Evolutionary conservation across 2,329 filamentous ascomycete genomes (phyloP).

Genomic region (Fonsecaea nubica): DNA sequence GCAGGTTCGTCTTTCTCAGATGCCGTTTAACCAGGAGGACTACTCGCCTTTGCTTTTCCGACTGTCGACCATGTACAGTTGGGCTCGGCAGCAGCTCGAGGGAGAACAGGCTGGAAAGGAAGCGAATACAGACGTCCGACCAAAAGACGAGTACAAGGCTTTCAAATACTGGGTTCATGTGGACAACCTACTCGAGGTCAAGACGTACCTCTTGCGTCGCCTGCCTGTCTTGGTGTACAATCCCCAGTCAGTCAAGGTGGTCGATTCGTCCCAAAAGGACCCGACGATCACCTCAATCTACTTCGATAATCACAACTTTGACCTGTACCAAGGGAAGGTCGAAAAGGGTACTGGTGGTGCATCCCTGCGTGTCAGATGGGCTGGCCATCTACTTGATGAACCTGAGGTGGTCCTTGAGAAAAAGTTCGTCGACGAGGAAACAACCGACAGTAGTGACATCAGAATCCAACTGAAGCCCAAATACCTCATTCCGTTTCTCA

Average conservation of each 20-base stretch:
- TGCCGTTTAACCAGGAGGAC: slow-evolving; percentile 94
- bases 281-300: slow-evolving; percentile 95
- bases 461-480: slow-evolving; percentile 91
- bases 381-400: slow-evolving; percentile 77
- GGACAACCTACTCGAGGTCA: slow-evolving; percentile 95
- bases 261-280: slow-evolving; percentile 77
- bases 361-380: slow-evolving; percentile 89
- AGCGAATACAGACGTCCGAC: slow-evolving; percentile 52
- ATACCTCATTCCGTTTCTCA: slow-evolving; percentile 85
- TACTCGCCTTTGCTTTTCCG: slow-evolving; percentile 88
- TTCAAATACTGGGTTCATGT: slow-evolving; percentile 97
- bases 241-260: slow-evolving; percentile 79
- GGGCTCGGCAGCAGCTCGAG: slow-evolving; percentile 83
- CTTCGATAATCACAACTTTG: slow-evolving; percentile 87
- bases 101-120: slow-evolving; percentile 56
- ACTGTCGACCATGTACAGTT: slow-evolving; percentile 94
- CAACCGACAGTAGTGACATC: slow-evolving; percentile 75
- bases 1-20: slow-evolving; percentile 83
- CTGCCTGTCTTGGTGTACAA: slow-evolving; percentile 94
- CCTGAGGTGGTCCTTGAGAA: slow-evolving; percentile 87
- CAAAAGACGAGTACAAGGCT: slow-evolving; percentile 74
- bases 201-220: slow-evolving; percentile 90
- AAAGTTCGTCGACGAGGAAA: slow-evolving; percentile 78
- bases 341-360: slow-evolving; percentile 75
- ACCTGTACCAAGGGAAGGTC: slow-evolving; percentile 85